Evolutionary conservation across 2,329 filamentous ascomycete species (phyloP), one percentile per base, ranked within the genome.

Genomic region (Tolypocladium album): DNA sequence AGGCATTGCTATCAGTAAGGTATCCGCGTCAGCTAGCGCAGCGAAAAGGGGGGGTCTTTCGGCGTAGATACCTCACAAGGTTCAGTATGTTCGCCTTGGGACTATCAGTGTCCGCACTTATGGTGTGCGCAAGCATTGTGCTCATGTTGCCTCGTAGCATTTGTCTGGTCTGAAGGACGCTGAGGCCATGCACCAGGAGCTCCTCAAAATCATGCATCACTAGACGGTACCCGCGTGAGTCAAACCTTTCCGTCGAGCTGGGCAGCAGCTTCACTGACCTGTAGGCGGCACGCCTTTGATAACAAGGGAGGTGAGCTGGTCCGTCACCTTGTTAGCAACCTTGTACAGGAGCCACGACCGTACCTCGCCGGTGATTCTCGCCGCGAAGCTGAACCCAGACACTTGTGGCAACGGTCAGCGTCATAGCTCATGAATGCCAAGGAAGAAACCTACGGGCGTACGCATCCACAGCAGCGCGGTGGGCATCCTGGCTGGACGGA

Each of bases 121-220:
- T 39, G 15, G 56, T 11, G 34, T 58, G 56, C 31, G 56, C 56
- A 12, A 58, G 56, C 56, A 58, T 58, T 9, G 56, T 58, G 56
- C 56, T 50, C 31, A 58, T 58, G n/a, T n/a, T 50, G 31, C 20
- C 27, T 0, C 34, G 17, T 1, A 58, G 31, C 56, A 58, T 58
- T 31, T 58, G 42, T 36, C 56, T 50, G 20, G 56, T 58, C 31
- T 58, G 56, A 34, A 58, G 40, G 40, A 58, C n/a, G 56, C 42
- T 39, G 24, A 58, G 40, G 34, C 56, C 56, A 12, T 58, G 56
- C 27, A 58, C 56, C 42, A 58, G 42, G 11, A 58, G 31, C 9
- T 58, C 56, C 17, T 58, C 56, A 24, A 58, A 58, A n/a, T 58
- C 56, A n/a, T 50, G n/a, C 56, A 58, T 58, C 12, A 58, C 56